These are phyloP conservation scores for Apiotrichum akiyoshidainum DNA, from an alignment of 1,284 basidiomycete genomes.

Conservation along the genomic window DNA sequence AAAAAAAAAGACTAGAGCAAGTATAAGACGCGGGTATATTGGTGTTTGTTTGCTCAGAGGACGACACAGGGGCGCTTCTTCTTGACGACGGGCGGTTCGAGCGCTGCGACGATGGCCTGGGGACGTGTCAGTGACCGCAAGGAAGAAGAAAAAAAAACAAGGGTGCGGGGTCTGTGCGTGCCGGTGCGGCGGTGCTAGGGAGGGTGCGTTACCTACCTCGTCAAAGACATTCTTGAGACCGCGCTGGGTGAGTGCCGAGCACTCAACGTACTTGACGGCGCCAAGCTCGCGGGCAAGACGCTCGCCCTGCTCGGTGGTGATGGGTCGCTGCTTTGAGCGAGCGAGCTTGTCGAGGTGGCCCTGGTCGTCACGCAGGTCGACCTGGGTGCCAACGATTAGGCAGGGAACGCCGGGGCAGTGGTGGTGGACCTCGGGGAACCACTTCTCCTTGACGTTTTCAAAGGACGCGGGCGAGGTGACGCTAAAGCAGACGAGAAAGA, in stretches of 20 bases:
- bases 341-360: constrained; percentile 91
- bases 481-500: constrained; percentile 99
- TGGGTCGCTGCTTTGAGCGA: constrained; percentile 92
- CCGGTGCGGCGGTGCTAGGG: not conserved
- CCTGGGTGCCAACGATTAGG: constrained; percentile 97
- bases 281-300: constrained; percentile 90
- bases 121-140: not conserved
- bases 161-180: not conserved
- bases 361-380: constrained; percentile 92
- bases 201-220: constrained; percentile 64
- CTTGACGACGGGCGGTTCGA: constrained; percentile 91
- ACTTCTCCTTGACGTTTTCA: constrained; percentile 99
- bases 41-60: constrained; percentile 54
- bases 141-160: constrained; percentile 2
- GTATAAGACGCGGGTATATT: not conserved
- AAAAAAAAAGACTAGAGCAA: not conserved
- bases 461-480: constrained; percentile 98
- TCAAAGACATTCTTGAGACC: constrained; percentile 99
- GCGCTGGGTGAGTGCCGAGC: constrained; percentile 97
- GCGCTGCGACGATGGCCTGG: constrained; percentile 96
- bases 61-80: constrained; percentile 75
- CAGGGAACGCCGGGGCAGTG: constrained; percentile 99
- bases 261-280: constrained; percentile 98
- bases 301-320: constrained; percentile 84
- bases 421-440: constrained; percentile 99